Conservation (phyloP, 257 asterid species). For the Solanum chiquidenum region DNA sequence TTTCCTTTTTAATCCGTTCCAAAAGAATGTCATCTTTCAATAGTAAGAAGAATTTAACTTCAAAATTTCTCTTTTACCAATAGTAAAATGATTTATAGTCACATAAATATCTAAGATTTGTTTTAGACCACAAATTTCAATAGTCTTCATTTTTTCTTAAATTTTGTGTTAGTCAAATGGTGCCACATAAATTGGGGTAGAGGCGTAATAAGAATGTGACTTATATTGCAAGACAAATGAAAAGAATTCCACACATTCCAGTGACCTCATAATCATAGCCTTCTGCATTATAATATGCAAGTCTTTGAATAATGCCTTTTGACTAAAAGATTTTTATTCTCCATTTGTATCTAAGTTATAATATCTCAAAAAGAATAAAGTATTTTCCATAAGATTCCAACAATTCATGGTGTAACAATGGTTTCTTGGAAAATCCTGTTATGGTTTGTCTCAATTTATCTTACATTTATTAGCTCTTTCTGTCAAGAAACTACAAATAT, state of each 20-base stretch:
- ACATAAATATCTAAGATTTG: background rate
- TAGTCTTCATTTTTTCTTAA: fast-evolving
- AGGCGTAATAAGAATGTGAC: background rate
- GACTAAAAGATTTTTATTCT: background rate
- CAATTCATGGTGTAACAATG: background rate
- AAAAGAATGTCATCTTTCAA: background rate
- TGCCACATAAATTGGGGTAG: background rate
- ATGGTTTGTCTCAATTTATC: background rate
- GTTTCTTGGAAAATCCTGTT: background rate
- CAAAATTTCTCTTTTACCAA: background rate
- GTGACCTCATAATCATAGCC: background rate
- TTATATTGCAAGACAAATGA: background rate
- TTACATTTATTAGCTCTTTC: background rate
- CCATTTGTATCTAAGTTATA: background rate
- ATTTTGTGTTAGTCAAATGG: background rate
- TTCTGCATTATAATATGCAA: background rate
- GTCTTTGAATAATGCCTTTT: background rate
- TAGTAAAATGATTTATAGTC: background rate
- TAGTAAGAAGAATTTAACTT: background rate
- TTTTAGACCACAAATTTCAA: background rate
- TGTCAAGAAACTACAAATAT: background rate
- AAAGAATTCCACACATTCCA: background rate
- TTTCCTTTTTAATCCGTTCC: background rate
- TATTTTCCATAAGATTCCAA: background rate
- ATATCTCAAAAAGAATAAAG: background rate